Evolutionary conservation across 177 flowering plant genomes (phyloP).

Genomic region (Vitis hybrid): DNA sequence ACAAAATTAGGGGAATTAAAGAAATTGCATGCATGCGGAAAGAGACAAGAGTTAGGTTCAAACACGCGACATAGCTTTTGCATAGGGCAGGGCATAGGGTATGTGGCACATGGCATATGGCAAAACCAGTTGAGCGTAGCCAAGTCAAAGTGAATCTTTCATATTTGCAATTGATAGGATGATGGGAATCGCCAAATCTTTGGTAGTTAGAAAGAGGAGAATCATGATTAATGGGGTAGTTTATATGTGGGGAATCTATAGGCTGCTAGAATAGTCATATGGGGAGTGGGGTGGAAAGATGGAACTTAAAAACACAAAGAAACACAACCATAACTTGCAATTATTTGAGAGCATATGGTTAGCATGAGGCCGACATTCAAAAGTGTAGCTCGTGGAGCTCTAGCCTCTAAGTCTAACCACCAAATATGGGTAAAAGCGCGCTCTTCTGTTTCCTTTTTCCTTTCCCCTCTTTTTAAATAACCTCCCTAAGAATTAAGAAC

Average conservation of each 20-base stretch:
- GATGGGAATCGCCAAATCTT: not conserved
- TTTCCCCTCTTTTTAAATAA: not conserved
- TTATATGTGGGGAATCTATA: slow-evolving; percentile 2
- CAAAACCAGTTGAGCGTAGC: too few species aligned
- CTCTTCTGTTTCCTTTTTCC: not conserved
- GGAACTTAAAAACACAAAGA: not conserved
- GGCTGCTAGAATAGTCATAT: slow-evolving; percentile 5
- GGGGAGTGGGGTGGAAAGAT: slow-evolving; percentile 5
- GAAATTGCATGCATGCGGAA: too few species aligned
- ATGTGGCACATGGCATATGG: too few species aligned
- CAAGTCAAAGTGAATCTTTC: too few species aligned
- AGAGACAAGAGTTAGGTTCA: too few species aligned
- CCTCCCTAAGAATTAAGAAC: too few species aligned
- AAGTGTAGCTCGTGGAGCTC: not conserved
- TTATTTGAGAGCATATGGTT: slow-evolving; percentile 9
- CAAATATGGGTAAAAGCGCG: slow-evolving; percentile 16
- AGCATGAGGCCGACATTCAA: slow-evolving; percentile 25
- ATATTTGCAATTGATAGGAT: not conserved
- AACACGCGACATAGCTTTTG: too few species aligned
- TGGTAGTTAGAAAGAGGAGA: not conserved
- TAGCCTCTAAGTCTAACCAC: not conserved
- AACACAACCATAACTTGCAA: not conserved
- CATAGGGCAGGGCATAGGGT: too few species aligned
- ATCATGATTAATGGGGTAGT: not conserved
- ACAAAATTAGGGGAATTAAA: too few species aligned